phyloP scores from a whole-genome alignment of 805 yeast species.

The Candida sphagnicola region DNA sequence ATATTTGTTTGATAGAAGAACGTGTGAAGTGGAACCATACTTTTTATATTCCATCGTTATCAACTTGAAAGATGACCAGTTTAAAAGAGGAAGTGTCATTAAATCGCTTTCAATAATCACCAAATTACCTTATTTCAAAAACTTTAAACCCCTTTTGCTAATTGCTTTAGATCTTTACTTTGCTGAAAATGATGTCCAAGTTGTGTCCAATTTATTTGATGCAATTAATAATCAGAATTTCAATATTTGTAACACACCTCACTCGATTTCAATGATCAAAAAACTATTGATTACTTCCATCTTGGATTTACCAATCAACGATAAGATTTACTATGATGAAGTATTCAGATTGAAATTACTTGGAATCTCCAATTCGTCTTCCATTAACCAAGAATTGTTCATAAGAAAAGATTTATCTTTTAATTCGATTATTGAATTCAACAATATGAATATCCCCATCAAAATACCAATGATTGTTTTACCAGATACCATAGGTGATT shows the following conservation, averaged over 20 bases:
- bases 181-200: slow-evolving; percentile 13
- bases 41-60: slow-evolving; percentile 54
- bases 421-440: slow-evolving; percentile 35
- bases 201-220: slow-evolving; percentile 25
- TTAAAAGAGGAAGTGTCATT: slow-evolving; percentile 57
- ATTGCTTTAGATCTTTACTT: slow-evolving; percentile 50
- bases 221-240: slow-evolving; percentile 31
- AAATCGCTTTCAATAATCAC: slow-evolving; percentile 60
- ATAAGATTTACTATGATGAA: slow-evolving; percentile 38
- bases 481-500: slow-evolving; percentile 43
- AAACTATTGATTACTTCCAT: slow-evolving; percentile 39
- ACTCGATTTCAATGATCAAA: slow-evolving; percentile 26
- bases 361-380: slow-evolving; percentile 18
- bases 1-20: slow-evolving; percentile 26
- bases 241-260: slow-evolving; percentile 11
- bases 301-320: slow-evolving; percentile 39
- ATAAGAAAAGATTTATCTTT: slow-evolving; percentile 41
- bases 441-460: slow-evolving; percentile 41
- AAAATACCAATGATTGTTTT: slow-evolving; percentile 38
- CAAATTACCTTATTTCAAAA: slow-evolving; percentile 46
- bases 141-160: slow-evolving; percentile 55
- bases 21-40: slow-evolving; percentile 39
- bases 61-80: slow-evolving; percentile 41
- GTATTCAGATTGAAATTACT: slow-evolving; percentile 32
- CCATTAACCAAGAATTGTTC: slow-evolving; percentile 29